Base-by-base conservation (phyloP, 1,284 basidiomycete species). In the Rhodotorula sp. region DNA sequence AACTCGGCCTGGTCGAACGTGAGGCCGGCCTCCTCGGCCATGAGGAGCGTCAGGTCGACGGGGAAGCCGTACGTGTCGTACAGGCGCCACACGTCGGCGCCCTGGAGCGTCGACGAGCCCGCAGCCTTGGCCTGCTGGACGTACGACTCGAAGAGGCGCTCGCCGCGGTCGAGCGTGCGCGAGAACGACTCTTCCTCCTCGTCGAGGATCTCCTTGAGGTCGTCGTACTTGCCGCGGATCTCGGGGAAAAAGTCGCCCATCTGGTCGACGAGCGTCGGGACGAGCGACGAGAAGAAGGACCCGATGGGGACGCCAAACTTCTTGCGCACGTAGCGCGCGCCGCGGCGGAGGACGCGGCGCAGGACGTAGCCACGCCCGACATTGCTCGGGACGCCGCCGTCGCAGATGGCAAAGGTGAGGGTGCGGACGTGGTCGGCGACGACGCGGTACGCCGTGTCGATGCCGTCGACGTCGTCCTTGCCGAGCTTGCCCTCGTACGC, bases 21-120 rank as follows among this genome's bases (percentile, higher is more conserved):
- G 57, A 99, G 84, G 2, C 89, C 90, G 48, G 93, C 85, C 81
- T 99, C 96, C 81, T 97, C 92, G 41, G 97, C 96, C 96, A 99
- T 99, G 75, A 99, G 86, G 66, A 91, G 89, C 3, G 97, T 99
- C 52, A 99, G 84, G 80, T 99, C 96, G 64, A 94, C 93, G 0
- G 96, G 97, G 85, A 99, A 99, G 55, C 96, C 96, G 81, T 92
- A 99, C 0, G 97, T 99, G 82, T 99, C 97, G 82, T 99, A 99
- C 65, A 99, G 84, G 46, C 92, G 87, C 96, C 96, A 99, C 44
- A 97, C 92, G 79, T 99, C 96, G 78, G 90, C 90, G 23, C 96
- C 96, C 74, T 86, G 89, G 57, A 99, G 87, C 75, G 88, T 86
- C 66, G 85, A 90, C 14, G 84, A 79, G 19, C 88, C 89, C 58